These are phyloP conservation scores for Fraxinus quadrangulata DNA, from an alignment of 257 asterid species.

Conservation along the genomic window DNA sequence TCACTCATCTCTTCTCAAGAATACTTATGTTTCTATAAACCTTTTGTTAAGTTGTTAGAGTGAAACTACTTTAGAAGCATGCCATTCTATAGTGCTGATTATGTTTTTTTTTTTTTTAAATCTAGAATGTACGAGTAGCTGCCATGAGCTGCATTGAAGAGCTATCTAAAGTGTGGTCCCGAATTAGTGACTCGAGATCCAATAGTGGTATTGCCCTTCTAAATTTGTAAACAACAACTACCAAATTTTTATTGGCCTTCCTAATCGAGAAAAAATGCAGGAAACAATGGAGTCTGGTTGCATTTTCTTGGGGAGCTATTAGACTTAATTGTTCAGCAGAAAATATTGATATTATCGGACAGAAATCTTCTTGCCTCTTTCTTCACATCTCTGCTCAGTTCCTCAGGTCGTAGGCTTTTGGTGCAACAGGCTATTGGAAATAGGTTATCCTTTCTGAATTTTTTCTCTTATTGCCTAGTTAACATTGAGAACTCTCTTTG, in stretches of 20 bases:
- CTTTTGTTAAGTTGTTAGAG: not conserved
- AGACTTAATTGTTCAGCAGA: conserved; percentile 61
- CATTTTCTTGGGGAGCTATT: conserved; percentile 74
- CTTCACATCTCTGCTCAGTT: conserved; percentile 65
- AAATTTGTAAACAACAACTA: not conserved
- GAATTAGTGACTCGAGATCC: conserved; percentile 32
- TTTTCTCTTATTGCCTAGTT: conserved; percentile 8
- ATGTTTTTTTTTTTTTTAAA: not conserved
- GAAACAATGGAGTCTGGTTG: conserved; percentile 39
- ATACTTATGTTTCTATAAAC: not conserved
- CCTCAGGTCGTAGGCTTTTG: conserved; percentile 57
- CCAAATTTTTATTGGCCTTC: conserved; percentile 6
- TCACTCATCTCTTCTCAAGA: not conserved
- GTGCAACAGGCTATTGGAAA: conserved; percentile 55
- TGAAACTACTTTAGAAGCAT: not conserved
- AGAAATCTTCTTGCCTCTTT: conserved; percentile 58
- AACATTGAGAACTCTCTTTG: not conserved
- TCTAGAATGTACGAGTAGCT: conserved; percentile 62
- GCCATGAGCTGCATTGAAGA: conserved; percentile 77
- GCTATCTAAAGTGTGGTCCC: conserved; percentile 48
- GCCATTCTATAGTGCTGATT: conserved; percentile 16
- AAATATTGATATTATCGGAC: conserved; percentile 74
- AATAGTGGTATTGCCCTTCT: conserved; percentile 50
- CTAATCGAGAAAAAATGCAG: conserved; percentile 48
- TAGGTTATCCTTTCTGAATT: conserved; percentile 43